These are phyloP conservation scores for Acacia concinna DNA, from an alignment of 331 rosid genomes.

Conservation along the genomic window DNA sequence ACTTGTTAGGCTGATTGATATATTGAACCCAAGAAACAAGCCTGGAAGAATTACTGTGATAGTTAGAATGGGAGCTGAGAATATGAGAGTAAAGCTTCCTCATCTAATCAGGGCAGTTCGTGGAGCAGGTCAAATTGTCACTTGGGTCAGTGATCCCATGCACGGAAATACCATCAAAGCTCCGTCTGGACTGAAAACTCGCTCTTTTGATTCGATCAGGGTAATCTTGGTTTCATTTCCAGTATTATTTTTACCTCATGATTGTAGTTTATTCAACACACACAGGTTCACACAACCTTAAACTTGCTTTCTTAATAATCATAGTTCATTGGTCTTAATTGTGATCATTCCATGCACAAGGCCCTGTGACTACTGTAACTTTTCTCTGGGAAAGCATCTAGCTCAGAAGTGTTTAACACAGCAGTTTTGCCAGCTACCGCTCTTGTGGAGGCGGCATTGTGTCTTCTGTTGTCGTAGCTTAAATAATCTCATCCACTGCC, in stretches of 20 bases:
- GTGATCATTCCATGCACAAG: not conserved
- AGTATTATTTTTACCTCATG: not conserved
- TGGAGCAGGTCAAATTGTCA: slow-evolving; percentile 69
- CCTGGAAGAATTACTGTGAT: slow-evolving; percentile 72
- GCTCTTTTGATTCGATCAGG: slow-evolving; percentile 76
- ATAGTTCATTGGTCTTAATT: slow-evolving; percentile 10
- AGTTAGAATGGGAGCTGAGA: slow-evolving; percentile 90
- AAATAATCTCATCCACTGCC: not conserved
- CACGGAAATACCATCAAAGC: slow-evolving; percentile 88
- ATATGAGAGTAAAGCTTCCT: slow-evolving; percentile 78
- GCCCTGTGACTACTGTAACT: not conserved
- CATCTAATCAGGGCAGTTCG: slow-evolving; percentile 81
- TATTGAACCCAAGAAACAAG: slow-evolving; percentile 73
- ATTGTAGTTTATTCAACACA: not conserved
- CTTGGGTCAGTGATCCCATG: slow-evolving; percentile 93
- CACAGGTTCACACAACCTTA: not conserved
- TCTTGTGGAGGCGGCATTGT: not conserved
- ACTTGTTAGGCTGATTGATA: slow-evolving; percentile 69
- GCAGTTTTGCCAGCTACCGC: not conserved
- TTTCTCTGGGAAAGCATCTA: slow-evolving; percentile 7
- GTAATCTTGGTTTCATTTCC: slow-evolving; percentile 41
- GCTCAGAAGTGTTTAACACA: not conserved
- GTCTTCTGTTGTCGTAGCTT: not conserved
- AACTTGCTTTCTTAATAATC: not conserved
- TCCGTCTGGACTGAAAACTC: slow-evolving; percentile 85